These are phyloP conservation scores for Penicillium chermesinum DNA, from an alignment of 495 filamentous ascomycete genomes.

Conservation along the genomic window DNA sequence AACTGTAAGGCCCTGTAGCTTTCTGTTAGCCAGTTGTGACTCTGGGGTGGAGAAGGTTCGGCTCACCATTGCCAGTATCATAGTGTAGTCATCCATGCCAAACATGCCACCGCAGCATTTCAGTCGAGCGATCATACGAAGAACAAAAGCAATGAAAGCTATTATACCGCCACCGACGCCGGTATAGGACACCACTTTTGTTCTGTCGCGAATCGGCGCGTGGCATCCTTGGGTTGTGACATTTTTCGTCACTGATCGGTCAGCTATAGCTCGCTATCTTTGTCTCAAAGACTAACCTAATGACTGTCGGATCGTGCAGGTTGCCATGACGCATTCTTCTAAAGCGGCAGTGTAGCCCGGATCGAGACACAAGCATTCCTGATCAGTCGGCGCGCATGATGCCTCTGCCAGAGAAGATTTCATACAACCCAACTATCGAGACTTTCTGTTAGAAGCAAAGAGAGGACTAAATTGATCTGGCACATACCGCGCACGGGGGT, in stretches of 20 bases:
- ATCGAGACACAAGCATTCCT: conserved; percentile 25
- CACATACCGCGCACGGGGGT: conserved; percentile 18
- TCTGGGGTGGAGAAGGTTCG: background rate
- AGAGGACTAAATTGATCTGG: background rate
- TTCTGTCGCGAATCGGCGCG: conserved; percentile 24
- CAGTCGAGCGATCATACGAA: conserved; percentile 25
- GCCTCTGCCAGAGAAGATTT: conserved; percentile 14
- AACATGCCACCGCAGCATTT: conserved; percentile 21
- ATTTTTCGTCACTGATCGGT: conserved; percentile 27
- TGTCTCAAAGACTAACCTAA: conserved; percentile 14
- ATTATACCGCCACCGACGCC: conserved; percentile 20
- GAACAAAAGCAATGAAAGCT: conserved; percentile 22
- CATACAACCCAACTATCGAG: conserved; percentile 24
- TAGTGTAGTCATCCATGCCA: conserved; percentile 29
- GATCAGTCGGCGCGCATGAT: conserved; percentile 19
- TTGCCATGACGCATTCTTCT: conserved; percentile 17
- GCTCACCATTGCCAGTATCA: conserved; percentile 25
- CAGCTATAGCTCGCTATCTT: no score
- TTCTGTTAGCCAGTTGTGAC: background rate
- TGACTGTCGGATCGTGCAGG: conserved; percentile 22
- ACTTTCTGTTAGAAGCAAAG: background rate
- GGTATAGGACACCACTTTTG: conserved; percentile 18
- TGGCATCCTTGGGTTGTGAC: conserved; percentile 25
- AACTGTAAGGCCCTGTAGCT: conserved; percentile 13
- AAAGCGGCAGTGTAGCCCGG: conserved; percentile 9